Evolutionary conservation across 176 grass and related monocot species (phyloP), one percentile per base, ranked within the genome.

Genomic region (Tillandsia fasciculata): DNA sequence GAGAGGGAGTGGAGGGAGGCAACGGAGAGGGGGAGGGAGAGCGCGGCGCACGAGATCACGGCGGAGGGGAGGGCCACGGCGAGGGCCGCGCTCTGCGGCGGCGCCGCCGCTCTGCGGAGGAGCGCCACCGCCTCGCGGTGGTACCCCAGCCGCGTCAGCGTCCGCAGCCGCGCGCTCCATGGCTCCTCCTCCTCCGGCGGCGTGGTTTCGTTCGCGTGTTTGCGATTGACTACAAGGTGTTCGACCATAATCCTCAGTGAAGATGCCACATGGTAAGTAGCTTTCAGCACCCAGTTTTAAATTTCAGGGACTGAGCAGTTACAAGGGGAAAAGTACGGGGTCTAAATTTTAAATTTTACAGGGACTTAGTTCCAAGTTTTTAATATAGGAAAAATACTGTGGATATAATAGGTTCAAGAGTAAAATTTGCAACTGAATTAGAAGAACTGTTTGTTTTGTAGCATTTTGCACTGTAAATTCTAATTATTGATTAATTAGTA

Each of bases 1-100:
- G 73, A 66, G 70, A 87, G 82, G 49, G 84, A 64, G 63, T 91
- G 88, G 69, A 87, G 74, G 72, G 87, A 79, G 10, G 66, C 49
- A 26, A 75, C 63, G 61, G 76, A 65, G 53, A 70, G 7, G 50
- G 76, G 26, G 11, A 91, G 76, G 33, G 70, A 82, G 11, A 91
- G 82, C 26, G 76, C 53, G 18, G 88, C 49, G 68, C 84, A 76
- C 9, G 88, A 82, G 66, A 87, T 72, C 33, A 72, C 72, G 29
- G 84, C 82, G 53, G 88, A 79, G 14, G 84, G 81, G 23, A 91
- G 88, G 53, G 69, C 82, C 17, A 85, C 33, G 33, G 33, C 33
- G 65, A 15, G 79, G 49, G 69, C 33, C 33, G 33, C 33, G 33
- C 81, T 59, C 28, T 79, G 76, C 51, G 81, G 84, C 12, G 72